Base-by-base conservation (phyloP, 306 rosid species). In the Elaeagnus macrophylla region DNA sequence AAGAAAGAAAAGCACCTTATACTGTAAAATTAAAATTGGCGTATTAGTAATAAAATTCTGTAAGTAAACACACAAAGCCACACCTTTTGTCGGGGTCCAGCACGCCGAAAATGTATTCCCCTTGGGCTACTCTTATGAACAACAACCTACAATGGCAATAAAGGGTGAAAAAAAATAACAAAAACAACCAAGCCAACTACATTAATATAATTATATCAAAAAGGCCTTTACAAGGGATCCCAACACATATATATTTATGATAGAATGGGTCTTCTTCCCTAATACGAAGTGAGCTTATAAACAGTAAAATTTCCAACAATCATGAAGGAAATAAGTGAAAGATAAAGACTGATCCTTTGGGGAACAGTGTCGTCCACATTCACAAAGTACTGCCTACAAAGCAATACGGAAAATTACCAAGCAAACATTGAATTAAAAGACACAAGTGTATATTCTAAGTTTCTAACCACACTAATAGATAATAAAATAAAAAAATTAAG, bases 31-130 rank as follows among this genome's bases (percentile, higher is more conserved):
- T 57, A 12, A 49, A n/a, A n/a, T n/a, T 40, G 10, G 46, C 5
- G 15, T 52, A 39, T 39, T 19, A 5, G 68, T 36, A 49, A 48
- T 45, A 45, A 58, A 60, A 54, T 35, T 54, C 25, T 12, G 51
- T 53, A 9, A n/a, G 20, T 12, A n/a, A 9, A 54, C n/a, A 65
- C 48, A 36, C 54, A 10, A 46, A 19, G 40, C 39, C 61, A 51
- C 78, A 79, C 99, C 74, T 52, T 77, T 60, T 91, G 99, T 12
- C 99, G 93, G 0, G 99, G 99, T 40, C 99, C 99, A 8, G 99
- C 99, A 0, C 96, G 95, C 42, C 99, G 78, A 57, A 91, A 91
- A 77, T 91, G 99, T 54, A 71, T 62, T 14, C 99, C 96, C 62
- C 96, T 73, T 43, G n/a, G n/a, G n/a, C n/a, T n/a, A n/a, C n/a